Conservation (phyloP, 108 stramenopile genomes). For the Cylindrotheca closterium region DNA sequence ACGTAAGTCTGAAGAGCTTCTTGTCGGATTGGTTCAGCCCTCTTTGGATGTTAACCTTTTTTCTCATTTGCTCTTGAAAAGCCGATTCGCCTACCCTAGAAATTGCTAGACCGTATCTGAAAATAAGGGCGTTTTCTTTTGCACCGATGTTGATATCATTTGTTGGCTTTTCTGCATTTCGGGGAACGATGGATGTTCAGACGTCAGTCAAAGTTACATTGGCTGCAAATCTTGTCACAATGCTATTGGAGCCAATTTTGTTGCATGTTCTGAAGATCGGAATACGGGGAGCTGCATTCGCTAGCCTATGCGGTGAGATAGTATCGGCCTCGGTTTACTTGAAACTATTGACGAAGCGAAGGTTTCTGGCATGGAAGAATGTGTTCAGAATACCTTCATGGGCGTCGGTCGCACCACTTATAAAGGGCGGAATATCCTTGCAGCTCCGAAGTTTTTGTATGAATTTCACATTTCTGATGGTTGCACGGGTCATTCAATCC, state of each 20-base stretch:
- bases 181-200: constrained; percentile 54
- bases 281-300: constrained; percentile 73
- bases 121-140: constrained; percentile 70
- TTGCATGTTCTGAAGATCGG: constrained; percentile 66
- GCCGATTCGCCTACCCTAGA: constrained; percentile 67
- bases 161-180: constrained; percentile 43
- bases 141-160: constrained; percentile 63
- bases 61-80: constrained; percentile 2
- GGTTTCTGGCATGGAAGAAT: constrained; percentile 45
- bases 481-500: constrained; percentile 70
- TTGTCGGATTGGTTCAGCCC: neutral
- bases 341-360: constrained; percentile 40
- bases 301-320: constrained; percentile 58
- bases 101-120: constrained; percentile 69
- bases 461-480: constrained; percentile 70
- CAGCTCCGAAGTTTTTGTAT: constrained; percentile 71
- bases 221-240: constrained; percentile 56
- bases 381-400: constrained; percentile 51
- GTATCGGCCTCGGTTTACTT: constrained; percentile 51
- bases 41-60: neutral
- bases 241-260: constrained; percentile 63
- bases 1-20: constrained; percentile 7
- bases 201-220: constrained; percentile 69
- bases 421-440: constrained; percentile 65
- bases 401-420: constrained; percentile 49